phyloP scores from a whole-genome alignment of 2,329 filamentous ascomycete genomes.

The Fusarium heterosporum region DNA sequence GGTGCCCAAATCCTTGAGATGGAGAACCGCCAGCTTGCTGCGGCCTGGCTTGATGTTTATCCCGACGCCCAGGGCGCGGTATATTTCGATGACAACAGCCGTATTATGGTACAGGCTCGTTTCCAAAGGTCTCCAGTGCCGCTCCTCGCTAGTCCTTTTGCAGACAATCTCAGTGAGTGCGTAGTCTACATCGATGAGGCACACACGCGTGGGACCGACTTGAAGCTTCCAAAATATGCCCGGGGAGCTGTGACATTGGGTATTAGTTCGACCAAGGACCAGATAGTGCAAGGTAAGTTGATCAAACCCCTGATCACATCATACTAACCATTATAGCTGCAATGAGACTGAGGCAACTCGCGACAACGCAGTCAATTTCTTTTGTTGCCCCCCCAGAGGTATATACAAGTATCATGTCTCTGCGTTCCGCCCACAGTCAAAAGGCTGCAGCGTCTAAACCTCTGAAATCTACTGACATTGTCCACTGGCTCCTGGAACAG shows the following conservation, averaged over 20 bases:
- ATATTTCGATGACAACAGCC: conserved; percentile 59
- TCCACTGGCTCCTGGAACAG: conserved; percentile 73
- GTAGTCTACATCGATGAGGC: conserved; percentile 71
- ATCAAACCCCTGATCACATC: accelerated
- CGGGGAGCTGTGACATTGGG: conserved; percentile 67
- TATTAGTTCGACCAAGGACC: conserved; percentile 69
- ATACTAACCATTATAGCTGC: conserved; percentile 60
- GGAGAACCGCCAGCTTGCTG: conserved; percentile 62
- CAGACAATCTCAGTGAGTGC: conserved; percentile 62
- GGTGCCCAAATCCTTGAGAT: conserved; percentile 73
- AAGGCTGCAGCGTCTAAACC: background rate
- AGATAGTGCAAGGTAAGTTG: conserved; percentile 67
- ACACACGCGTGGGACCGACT: conserved; percentile 70
- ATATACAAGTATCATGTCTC: conserved; percentile 65
- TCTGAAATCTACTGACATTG: conserved; percentile 35
- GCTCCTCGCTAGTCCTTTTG: conserved; percentile 65
- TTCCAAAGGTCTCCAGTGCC: conserved; percentile 59
- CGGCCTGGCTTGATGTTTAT: conserved; percentile 63
- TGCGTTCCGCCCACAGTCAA: conserved; percentile 51
- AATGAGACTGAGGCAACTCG: conserved; percentile 72
- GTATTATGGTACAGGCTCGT: conserved; percentile 37
- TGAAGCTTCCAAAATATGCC: conserved; percentile 63
- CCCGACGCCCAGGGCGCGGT: conserved; percentile 59
- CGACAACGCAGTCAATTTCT: conserved; percentile 64
- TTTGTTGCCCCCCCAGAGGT: conserved; percentile 71